Evolutionary conservation across 1,284 basidiomycete species (phyloP), one percentile per base, ranked within the genome.

Genomic region (Puccinia sorghi): DNA sequence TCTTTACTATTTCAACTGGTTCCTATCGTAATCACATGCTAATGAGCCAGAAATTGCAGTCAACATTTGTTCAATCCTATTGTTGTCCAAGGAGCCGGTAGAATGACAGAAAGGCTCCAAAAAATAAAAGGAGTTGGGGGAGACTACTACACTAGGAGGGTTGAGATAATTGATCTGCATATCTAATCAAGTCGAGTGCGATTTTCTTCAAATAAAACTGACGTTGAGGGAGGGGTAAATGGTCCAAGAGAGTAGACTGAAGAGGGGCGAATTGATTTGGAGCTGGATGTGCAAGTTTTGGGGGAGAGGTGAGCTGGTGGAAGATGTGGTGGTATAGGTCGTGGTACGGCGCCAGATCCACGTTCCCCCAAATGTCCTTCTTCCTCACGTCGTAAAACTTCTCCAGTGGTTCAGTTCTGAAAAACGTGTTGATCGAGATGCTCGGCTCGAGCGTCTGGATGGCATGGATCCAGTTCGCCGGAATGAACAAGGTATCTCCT

Each of bases 161-260:
- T 41, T 63, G 1, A 20, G 61, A 20, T 41, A 71, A 25, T 79
- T 72, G 69, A 64, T 79, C 76, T 22, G 76, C 76, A 39, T 59
- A 63, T 46, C 59, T 46, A 66, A 79, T 56, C 46, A 79, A 72
- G 48, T 79, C 69, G 56, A 66, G 43, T 3, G 67, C 76, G n/a
- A 79, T 32, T 50, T 79, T 79, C 46, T 79, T 79, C 20, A 72
- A 41, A 72, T 79, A 79, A n/a, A 79, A 79, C 61, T 72, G 57
- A 1, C 59, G 67, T 72, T 79, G 76, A 54, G 11, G 25, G 46
- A 52, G 27, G 13, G 69, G 67, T 54, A 79, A 63, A 20, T 4
- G 22, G 57, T 72, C 41, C 15, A 79, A 71, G 48, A 8, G 25
- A n/a, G n/a, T 72, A 13, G 17, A 12, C 9, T 72, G 12, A n/a